A percentile compares a stretch with the other conserved stretches of the same genome.
Evolutionary conservation across 1,139 yeast genomes (phyloP).

Genomic region (Suhomyces coccinellae): DNA sequence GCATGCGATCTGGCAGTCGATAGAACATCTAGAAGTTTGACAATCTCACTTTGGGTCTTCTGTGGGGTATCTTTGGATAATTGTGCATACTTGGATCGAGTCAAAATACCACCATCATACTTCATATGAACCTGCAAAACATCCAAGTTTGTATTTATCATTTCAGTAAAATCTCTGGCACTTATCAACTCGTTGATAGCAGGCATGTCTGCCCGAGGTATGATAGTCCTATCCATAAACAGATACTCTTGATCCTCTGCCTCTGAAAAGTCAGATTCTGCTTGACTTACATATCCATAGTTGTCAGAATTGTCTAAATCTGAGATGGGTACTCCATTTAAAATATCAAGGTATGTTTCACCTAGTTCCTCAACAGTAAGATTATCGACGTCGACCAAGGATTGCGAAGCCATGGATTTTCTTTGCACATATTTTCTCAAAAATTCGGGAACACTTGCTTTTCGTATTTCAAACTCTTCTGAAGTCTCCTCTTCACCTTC

Average conservation of each 20-base stretch:
- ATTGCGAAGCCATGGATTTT: not conserved
- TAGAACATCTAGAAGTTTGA: slow-evolving; percentile 25
- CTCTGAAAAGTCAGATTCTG: slow-evolving; percentile 22
- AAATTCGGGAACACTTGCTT: slow-evolving; percentile 27
- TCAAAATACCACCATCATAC: slow-evolving; percentile 27
- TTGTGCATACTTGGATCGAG: slow-evolving; percentile 42
- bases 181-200: slow-evolving; percentile 32
- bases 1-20: slow-evolving; percentile 17
- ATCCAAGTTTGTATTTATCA: slow-evolving; percentile 24
- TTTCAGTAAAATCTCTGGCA: slow-evolving; percentile 31
- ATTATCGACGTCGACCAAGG: slow-evolving; percentile 18
- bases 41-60: slow-evolving; percentile 23
- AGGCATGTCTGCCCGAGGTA: not conserved
- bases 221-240: not conserved
- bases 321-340: slow-evolving; percentile 34
- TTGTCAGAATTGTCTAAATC: slow-evolving; percentile 52
- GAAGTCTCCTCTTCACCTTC: slow-evolving; percentile 17
- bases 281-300: slow-evolving; percentile 23
- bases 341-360: slow-evolving; percentile 24
- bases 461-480: slow-evolving; percentile 25
- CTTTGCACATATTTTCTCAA: slow-evolving; percentile 23
- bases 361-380: slow-evolving; percentile 26
- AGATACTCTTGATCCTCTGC: slow-evolving; percentile 12
- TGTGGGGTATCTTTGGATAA: not conserved
- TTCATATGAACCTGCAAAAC: slow-evolving; percentile 40